Conservation (phyloP, 805 yeast species). For the Suhomyces sp. region DNA sequence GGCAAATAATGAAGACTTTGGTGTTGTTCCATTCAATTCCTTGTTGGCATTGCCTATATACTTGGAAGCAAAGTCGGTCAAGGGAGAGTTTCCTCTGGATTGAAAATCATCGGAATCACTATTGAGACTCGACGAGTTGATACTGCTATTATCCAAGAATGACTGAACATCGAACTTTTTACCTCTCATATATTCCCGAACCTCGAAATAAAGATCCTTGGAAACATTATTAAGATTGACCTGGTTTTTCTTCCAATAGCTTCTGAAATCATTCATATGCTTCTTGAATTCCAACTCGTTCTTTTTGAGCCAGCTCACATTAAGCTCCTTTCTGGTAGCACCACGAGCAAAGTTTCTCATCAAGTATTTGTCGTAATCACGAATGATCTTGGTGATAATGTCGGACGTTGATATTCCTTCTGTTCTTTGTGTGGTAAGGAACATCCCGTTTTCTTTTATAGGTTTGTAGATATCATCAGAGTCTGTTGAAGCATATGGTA, state of each 20-base stretch:
- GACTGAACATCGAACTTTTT: slow-evolving; percentile 35
- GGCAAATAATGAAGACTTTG: slow-evolving; percentile 32
- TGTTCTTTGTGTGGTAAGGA: slow-evolving; percentile 92
- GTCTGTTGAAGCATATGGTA: slow-evolving; percentile 89
- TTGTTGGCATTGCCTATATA: slow-evolving; percentile 56
- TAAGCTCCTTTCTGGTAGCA: slow-evolving; percentile 92
- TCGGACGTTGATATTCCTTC: slow-evolving; percentile 96
- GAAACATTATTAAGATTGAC: slow-evolving; percentile 68
- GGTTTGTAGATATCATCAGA: slow-evolving; percentile 92
- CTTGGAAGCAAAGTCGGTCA: slow-evolving; percentile 64
- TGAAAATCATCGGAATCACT: slow-evolving; percentile 31
- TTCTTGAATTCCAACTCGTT: slow-evolving; percentile 93
- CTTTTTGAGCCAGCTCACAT: slow-evolving; percentile 96
- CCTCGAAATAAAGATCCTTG: slow-evolving; percentile 80
- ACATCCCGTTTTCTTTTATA: slow-evolving; percentile 86
- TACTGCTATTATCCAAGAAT: slow-evolving; percentile 22
- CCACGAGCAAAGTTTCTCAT: slow-evolving; percentile 98
- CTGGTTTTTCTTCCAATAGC: slow-evolving; percentile 78
- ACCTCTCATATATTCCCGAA: slow-evolving; percentile 66
- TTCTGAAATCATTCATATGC: slow-evolving; percentile 83
- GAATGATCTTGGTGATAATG: slow-evolving; percentile 89
- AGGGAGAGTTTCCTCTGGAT: slow-evolving; percentile 47
- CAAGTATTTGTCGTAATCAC: slow-evolving; percentile 94
- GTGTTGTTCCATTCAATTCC: slow-evolving; percentile 34
- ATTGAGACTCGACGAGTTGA: slow-evolving; percentile 13